These are phyloP conservation scores for Mucor lusitanicus DNA, from an alignment of 371 early-diverging fungal species.

Conservation along the genomic window DNA sequence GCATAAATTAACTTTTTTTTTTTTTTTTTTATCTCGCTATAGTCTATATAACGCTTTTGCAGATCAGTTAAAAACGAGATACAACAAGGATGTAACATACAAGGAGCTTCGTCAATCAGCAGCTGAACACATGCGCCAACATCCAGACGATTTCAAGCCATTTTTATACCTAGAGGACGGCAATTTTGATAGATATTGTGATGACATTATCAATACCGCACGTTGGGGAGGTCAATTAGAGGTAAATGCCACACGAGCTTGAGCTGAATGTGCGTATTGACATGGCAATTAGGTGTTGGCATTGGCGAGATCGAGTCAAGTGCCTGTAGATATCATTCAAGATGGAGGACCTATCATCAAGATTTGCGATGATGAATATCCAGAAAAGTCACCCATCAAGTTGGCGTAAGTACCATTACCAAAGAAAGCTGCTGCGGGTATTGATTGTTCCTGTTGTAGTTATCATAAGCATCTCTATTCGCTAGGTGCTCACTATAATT, in stretches of 20 bases:
- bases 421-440: not conserved
- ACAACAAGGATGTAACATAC: slow-evolving; percentile 53
- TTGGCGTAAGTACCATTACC: slow-evolving; percentile 65
- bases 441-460: slow-evolving; percentile 29
- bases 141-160: slow-evolving; percentile 88
- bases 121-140: slow-evolving; percentile 75
- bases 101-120: slow-evolving; percentile 69
- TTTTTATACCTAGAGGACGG: slow-evolving; percentile 84
- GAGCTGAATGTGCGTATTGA: not conserved
- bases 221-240: slow-evolving; percentile 96
- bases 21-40: not conserved
- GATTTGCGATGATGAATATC: slow-evolving; percentile 75
- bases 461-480: slow-evolving; percentile 92
- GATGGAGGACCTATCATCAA: slow-evolving; percentile 73
- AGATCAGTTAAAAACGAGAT: slow-evolving; percentile 69
- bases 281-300: slow-evolving; percentile 65
- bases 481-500: slow-evolving; percentile 92
- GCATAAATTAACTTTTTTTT: slow-evolving; percentile 7
- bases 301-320: slow-evolving; percentile 67
- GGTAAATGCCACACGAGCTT: slow-evolving; percentile 43
- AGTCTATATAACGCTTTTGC: slow-evolving; percentile 88
- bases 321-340: slow-evolving; percentile 80
- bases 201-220: slow-evolving; percentile 78
- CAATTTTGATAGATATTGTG: slow-evolving; percentile 78
- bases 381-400: slow-evolving; percentile 62